A percentile compares a stretch with the other conserved stretches of the same genome.
These are phyloP conservation scores for Euphrasia confusa DNA, from an alignment of 257 asterid species.

Conservation along the genomic window DNA sequence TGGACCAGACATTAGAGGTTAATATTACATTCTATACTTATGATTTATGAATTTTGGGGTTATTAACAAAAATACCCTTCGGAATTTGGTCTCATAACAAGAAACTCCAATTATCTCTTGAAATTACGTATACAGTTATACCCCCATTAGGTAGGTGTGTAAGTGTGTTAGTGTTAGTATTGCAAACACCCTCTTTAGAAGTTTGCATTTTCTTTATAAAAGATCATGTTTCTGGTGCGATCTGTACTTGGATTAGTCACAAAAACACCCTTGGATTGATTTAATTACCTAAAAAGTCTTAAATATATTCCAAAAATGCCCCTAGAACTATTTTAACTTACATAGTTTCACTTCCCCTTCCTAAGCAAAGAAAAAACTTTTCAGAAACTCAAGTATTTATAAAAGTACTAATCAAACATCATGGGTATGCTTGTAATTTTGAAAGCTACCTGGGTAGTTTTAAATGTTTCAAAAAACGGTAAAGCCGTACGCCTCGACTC, in stretches of 20 bases:
- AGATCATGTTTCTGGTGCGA: too few relatives aligned
- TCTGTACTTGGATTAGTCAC: neutral
- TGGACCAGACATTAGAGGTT: slow-evolving; percentile 69
- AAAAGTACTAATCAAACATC: neutral
- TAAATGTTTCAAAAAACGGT: too few relatives aligned
- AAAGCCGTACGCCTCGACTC: too few relatives aligned
- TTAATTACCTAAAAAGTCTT: neutral
- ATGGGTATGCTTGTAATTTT: neutral
- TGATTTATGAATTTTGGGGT: slow-evolving; percentile 1
- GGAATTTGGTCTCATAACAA: neutral
- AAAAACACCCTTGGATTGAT: neutral
- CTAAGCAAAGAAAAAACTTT: neutral
- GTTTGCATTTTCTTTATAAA: neutral
- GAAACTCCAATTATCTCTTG: neutral
- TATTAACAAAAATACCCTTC: neutral
- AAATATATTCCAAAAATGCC: neutral
- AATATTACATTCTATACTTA: too few relatives aligned
- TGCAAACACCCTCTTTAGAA: neutral
- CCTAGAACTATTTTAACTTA: neutral
- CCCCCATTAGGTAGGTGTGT: neutral
- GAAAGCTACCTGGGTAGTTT: neutral
- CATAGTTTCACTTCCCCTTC: neutral
- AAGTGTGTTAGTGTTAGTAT: neutral
- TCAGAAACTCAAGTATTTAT: neutral
- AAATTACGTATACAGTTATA: neutral